phyloP scores from a whole-genome alignment of 1,139 yeast species.

The Taphrina flavorubra region DNA sequence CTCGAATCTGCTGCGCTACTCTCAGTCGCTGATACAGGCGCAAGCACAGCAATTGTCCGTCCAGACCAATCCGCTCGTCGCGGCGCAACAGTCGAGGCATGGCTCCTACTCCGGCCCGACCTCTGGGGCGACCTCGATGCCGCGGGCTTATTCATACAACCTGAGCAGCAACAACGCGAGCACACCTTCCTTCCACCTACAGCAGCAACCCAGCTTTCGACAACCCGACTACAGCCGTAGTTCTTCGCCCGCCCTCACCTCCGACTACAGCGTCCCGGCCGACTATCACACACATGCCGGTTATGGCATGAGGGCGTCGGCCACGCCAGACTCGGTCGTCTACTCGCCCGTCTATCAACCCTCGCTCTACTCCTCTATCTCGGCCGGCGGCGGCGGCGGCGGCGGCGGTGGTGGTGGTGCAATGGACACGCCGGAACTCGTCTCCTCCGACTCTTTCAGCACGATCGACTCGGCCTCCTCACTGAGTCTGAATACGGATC shows the following conservation, averaged over 20 bases:
- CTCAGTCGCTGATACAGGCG: constrained; percentile 36
- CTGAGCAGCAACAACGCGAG: neutral
- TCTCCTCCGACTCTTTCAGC: constrained; percentile 32
- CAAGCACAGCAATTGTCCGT: constrained; percentile 31
- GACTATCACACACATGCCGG: neutral
- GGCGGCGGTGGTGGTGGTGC: neutral
- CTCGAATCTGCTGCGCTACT: constrained; percentile 24
- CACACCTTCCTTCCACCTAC: constrained; percentile 8
- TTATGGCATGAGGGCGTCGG: constrained; percentile 7
- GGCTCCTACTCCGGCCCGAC: constrained; percentile 13
- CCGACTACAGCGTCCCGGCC: neutral
- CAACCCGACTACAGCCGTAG: constrained; percentile 1
- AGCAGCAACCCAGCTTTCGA: constrained; percentile 12
- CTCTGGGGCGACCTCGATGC: constrained; percentile 3
- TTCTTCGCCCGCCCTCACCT: neutral
- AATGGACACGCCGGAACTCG: constrained; percentile 30
- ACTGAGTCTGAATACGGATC: neutral
- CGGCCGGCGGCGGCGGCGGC: neutral
- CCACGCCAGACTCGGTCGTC: constrained; percentile 15
- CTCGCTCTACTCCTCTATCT: constrained; percentile 6
- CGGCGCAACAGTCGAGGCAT: neutral
- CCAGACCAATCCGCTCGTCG: constrained; percentile 1
- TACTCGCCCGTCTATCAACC: constrained; percentile 22
- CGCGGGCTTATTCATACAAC: neutral
- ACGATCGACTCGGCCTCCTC: constrained; percentile 22